Evolutionary conservation across 1,284 basidiomycete genomes (phyloP).

Genomic region (Pseudozyma tsukubaensis): DNA sequence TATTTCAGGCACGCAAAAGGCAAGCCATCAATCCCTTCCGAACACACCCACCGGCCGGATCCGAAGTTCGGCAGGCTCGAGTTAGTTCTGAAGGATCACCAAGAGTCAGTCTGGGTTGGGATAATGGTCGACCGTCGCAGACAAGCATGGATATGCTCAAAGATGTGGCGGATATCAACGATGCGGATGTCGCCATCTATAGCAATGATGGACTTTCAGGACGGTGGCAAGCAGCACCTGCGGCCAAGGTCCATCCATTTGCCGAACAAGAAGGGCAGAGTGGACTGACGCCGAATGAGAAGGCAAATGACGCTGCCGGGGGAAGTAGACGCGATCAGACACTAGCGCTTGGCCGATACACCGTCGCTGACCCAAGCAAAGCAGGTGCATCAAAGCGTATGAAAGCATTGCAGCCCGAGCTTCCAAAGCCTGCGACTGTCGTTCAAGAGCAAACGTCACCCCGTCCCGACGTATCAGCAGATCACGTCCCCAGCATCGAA

Average conservation of each 20-base stretch:
- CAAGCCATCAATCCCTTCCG: too few species aligned
- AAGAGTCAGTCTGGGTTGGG: constrained; percentile 1
- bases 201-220: background rate
- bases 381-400: too few species aligned
- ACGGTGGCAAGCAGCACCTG: background rate
- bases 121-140: background rate
- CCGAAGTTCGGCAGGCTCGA: background rate
- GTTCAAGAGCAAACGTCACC: too few species aligned
- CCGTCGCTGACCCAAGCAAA: too few species aligned
- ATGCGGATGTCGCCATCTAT: constrained; percentile 15
- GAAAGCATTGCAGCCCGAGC: too few species aligned
- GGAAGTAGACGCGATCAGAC: too few species aligned
- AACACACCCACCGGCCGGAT: too few species aligned
- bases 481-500: background rate
- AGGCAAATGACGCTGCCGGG: too few species aligned
- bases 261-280: background rate
- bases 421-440: too few species aligned
- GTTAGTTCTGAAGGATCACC: background rate
- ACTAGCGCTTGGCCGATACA: too few species aligned
- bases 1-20: too few species aligned
- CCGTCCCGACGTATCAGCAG: background rate
- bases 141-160: constrained; percentile 11
- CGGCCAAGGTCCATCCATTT: background rate
- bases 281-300: too few species aligned
- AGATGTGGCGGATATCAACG: constrained; percentile 3